These are phyloP conservation scores for Glarea lozoyensis DNA, from an alignment of 495 filamentous ascomycete genomes.

Conservation along the genomic window DNA sequence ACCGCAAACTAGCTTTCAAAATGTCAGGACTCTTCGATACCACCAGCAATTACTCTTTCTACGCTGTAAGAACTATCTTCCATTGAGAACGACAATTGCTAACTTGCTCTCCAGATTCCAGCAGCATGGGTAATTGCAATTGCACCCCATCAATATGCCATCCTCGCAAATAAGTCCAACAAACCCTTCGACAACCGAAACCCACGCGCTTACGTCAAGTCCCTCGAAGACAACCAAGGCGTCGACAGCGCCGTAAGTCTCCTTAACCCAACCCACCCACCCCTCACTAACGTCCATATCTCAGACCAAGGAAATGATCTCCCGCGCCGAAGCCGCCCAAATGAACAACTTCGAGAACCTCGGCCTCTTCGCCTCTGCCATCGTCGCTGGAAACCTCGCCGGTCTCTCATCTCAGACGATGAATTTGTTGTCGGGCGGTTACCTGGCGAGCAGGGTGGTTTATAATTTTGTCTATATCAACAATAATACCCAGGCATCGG, in stretches of 20 bases:
- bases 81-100: neutral
- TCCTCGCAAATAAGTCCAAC: constrained; percentile 25
- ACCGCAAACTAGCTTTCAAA: too few relatives aligned
- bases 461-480: constrained; percentile 29
- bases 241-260: constrained; percentile 35
- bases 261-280: too few relatives aligned
- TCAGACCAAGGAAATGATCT: constrained; percentile 30
- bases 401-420: constrained; percentile 18
- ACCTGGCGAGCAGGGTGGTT: constrained; percentile 20
- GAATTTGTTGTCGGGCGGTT: constrained; percentile 22
- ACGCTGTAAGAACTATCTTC: constrained; percentile 27
- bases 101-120: constrained; percentile 29
- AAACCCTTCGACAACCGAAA: constrained; percentile 31
- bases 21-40: constrained; percentile 35
- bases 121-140: constrained; percentile 32
- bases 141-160: constrained; percentile 28
- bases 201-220: constrained; percentile 26
- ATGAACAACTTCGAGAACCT: constrained; percentile 35
- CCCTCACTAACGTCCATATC: too few relatives aligned
- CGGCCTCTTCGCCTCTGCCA: constrained; percentile 28
- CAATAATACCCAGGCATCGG: constrained; percentile 27
- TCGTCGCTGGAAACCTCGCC: constrained; percentile 31
- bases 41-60: constrained; percentile 36
- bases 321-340: constrained; percentile 32
- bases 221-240: constrained; percentile 28